Percentiles rank a stretch among this genome's conserved stretches.
Evolutionary conservation across 208 protist genomes (phyloP).

Genomic region (Leishmania tropica): DNA sequence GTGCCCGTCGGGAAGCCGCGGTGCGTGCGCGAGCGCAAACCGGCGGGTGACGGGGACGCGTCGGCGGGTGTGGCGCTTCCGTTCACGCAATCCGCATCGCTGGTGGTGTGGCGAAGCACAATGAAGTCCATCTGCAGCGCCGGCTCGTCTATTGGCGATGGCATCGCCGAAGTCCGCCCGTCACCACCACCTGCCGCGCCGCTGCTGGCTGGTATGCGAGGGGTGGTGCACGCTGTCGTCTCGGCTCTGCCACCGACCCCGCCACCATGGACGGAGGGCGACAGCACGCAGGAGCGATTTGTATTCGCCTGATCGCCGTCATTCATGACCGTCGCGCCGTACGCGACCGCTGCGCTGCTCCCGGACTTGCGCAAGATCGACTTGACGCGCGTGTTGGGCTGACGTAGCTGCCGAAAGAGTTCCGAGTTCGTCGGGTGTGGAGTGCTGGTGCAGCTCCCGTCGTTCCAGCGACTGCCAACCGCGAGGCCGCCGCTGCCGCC

Average conservation of each 20-base stretch:
- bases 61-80: background rate
- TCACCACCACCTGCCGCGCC: background rate
- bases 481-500: background rate
- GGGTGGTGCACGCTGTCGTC: background rate
- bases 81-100: background rate
- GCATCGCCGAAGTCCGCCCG: background rate
- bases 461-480: background rate
- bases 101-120: slow-evolving; percentile 1
- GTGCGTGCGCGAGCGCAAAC: background rate
- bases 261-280: slow-evolving; percentile 6
- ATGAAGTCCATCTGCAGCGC: slow-evolving; percentile 32
- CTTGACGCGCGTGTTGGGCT: slow-evolving; percentile 19
- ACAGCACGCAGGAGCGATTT: slow-evolving; percentile 10
- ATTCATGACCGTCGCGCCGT: background rate
- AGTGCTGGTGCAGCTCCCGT: background rate
- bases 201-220: background rate
- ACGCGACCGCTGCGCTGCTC: background rate
- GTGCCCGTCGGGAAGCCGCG: background rate
- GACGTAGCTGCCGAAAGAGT: slow-evolving; percentile 27
- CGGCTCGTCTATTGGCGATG: background rate
- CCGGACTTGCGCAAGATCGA: slow-evolving; percentile 27
- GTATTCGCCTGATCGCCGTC: background rate
- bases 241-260: background rate
- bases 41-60: background rate
- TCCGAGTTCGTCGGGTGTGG: slow-evolving; percentile 21